Conservation (phyloP, 75 land plant genomes). For the Selaginella tamariscina region DNA sequence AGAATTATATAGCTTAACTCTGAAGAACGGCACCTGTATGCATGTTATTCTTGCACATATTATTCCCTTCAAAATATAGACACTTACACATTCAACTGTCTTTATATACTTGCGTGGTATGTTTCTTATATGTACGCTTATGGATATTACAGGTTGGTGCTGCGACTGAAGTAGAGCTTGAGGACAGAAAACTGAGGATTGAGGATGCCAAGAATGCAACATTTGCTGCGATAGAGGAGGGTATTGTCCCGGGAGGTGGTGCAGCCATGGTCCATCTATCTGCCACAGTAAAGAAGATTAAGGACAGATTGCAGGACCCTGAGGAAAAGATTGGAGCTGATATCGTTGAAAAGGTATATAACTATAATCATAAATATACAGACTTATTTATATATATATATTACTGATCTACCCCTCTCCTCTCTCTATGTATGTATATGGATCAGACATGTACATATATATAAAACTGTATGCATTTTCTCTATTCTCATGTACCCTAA, state of each 20-base stretch:
- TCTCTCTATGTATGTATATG: too few species aligned
- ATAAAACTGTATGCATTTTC: too few species aligned
- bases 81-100: too few species aligned
- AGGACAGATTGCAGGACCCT: conserved; percentile 40
- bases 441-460: too few species aligned
- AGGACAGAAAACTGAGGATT: conserved; percentile 74
- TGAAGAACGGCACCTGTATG: not conserved
- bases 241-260: conserved; percentile 93
- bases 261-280: conserved; percentile 68
- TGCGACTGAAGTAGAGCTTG: conserved; percentile 83
- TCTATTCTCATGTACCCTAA: not conserved
- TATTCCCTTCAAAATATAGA: too few species aligned
- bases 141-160: conserved; percentile 58
- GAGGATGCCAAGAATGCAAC: conserved; percentile 97
- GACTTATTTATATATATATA: too few species aligned
- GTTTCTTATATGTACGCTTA: conserved; percentile 9
- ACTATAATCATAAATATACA: too few species aligned
- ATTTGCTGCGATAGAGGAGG: conserved; percentile 84
- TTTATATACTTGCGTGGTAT: too few species aligned
- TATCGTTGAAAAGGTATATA: conserved; percentile 62
- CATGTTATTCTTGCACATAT: too few species aligned
- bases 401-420: too few species aligned
- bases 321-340: conserved; percentile 90
- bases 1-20: not conserved
- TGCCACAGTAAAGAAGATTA: conserved; percentile 50